Evolutionary conservation across 257 asterid genomes (phyloP).

Genomic region (Scutellaria baicalensis): DNA sequence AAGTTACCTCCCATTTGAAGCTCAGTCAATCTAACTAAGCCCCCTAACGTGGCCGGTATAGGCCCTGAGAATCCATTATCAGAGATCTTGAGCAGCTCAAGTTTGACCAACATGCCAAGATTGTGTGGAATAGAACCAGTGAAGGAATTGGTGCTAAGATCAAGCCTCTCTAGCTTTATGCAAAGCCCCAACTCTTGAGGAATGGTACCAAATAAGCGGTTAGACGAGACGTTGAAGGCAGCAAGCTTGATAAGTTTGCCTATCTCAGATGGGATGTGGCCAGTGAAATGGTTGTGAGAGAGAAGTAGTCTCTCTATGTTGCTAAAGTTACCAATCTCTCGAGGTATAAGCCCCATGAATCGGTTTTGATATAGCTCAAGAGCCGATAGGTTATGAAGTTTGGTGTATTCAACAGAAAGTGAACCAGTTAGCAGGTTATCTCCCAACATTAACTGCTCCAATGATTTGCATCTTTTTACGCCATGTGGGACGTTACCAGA

Average conservation of each 20-base stretch:
- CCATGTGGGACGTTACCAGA: conserved; percentile 72
- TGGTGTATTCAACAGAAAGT: conserved; percentile 54
- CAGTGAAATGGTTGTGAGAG: conserved; percentile 57
- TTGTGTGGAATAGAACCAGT: conserved; percentile 49
- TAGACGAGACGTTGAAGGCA: conserved; percentile 69
- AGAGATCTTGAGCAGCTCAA: conserved; percentile 67
- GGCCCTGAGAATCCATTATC: conserved; percentile 55
- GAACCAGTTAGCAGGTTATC: conserved; percentile 76
- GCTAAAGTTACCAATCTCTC: conserved; percentile 49
- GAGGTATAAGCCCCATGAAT: conserved; percentile 65
- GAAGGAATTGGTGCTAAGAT: conserved; percentile 64
- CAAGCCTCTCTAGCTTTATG: conserved; percentile 73
- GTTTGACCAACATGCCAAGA: conserved; percentile 63
- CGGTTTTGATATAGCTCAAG: conserved; percentile 67
- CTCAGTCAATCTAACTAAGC: conserved; percentile 56
- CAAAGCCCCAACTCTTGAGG: conserved; percentile 74
- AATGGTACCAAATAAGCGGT: conserved; percentile 47
- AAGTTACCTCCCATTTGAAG: conserved; percentile 80
- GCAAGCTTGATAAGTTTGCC: conserved; percentile 74
- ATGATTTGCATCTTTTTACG: conserved; percentile 66
- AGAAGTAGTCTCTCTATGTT: conserved; percentile 68
- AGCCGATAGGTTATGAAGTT: conserved; percentile 68
- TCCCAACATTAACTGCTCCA: conserved; percentile 76
- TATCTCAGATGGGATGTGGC: conserved; percentile 68
- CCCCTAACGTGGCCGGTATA: conserved; percentile 64